Evolutionary conservation across 2,329 filamentous ascomycete species (phyloP), one percentile per base, ranked within the genome.

Genomic region (Calonectria pseudoreteaudii): DNA sequence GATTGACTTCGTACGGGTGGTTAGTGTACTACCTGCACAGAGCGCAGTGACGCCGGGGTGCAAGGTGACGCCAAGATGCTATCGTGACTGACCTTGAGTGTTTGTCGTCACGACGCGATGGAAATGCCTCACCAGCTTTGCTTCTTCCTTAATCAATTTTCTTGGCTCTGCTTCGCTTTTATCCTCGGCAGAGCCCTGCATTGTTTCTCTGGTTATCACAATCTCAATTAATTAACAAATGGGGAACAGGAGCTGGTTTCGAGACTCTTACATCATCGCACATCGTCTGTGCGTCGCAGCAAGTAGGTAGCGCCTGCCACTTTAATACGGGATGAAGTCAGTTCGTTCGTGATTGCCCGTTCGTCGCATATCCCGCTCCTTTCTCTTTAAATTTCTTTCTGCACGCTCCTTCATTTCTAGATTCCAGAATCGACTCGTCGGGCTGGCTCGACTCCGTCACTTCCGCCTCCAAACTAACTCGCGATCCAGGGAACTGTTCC

Each of bases 371-470:
- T 50, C 30, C 14, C 34, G 28, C 14, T 49, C 26, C 34, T 52
- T 36, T 67, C 56, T 36, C 53, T 10, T 41, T 36, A 16, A 49
- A 34, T 47, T 36, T 56, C 20, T 8, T 41, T 41, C 13, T 44
- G 31, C 34, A 10, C 41, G 30, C 44, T 26, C 64, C 58, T n/a
- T 34, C 36, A n/a, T 49, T 65, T 49, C 41, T 11, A 31, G 18
- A 20, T 44, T 44, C 18, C 41, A 44, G 41, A 44, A 58, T 11
- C 30, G 30, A 50, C 49, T 23, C 18, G n/a, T 49, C 71, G 66
- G 68, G 66, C 49, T 50, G 71, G 66, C 58, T 72, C 70, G 53
- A 56, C 41, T 64, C 16, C 14, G 47, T 30, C 56, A 49, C 30
- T 65, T 41, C 44, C 60, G 49, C 41, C 38, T 49, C 50, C 26